phyloP scores from a whole-genome alignment of 139 green algal genomes.

The Picochlorum sp. region DNA sequence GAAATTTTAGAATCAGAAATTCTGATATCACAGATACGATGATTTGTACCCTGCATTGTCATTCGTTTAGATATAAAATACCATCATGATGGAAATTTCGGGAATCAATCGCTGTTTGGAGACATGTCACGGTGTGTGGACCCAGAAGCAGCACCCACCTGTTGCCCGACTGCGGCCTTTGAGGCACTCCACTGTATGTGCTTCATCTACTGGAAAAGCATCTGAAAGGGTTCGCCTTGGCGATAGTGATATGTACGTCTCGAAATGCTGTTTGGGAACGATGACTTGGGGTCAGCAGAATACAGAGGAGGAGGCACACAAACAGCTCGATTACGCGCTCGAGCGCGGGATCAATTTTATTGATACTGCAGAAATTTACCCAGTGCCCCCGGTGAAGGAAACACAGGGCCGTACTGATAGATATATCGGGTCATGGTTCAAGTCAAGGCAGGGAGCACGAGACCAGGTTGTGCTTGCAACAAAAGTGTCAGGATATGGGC shows the following conservation, averaged over 20 bases:
- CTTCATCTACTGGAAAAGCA: conserved; percentile 6
- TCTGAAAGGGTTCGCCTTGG: conserved; percentile 14
- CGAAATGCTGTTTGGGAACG: conserved; percentile 40
- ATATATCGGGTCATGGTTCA: conserved; percentile 79
- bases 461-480: conserved; percentile 72
- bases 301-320: conserved; percentile 48
- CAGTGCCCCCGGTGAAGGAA: conserved; percentile 43
- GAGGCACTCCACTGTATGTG: not conserved
- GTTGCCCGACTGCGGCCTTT: too few species aligned
- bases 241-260: conserved; percentile 20
- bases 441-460: conserved; percentile 29
- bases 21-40: too few species aligned
- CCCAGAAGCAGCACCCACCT: too few species aligned
- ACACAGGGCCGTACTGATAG: conserved; percentile 72
- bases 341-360: conserved; percentile 77
- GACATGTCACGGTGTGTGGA: too few species aligned
- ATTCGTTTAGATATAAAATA: too few species aligned
- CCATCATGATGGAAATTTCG: too few species aligned
- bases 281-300: conserved; percentile 86
- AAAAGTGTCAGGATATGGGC: conserved; percentile 74
- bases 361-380: conserved; percentile 83
- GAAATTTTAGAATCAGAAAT: too few species aligned
- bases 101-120: too few species aligned
- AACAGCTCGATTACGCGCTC: conserved; percentile 50
- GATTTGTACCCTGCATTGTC: too few species aligned